Evolutionary conservation across 1,284 basidiomycete species (phyloP), one percentile per base, ranked within the genome.

Genomic region (Tilletia walkeri): DNA sequence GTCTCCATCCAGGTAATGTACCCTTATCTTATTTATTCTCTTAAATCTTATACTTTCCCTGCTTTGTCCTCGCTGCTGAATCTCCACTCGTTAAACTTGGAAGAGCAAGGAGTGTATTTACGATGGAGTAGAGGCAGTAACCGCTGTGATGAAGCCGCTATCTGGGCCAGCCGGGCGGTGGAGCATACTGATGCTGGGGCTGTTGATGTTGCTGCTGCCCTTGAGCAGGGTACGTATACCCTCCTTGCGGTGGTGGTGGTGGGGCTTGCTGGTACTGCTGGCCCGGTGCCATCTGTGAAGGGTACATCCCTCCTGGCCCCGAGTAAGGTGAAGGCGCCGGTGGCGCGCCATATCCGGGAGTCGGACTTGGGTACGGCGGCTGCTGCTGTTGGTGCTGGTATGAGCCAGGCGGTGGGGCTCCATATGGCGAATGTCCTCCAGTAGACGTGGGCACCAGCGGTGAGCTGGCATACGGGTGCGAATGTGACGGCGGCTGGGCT

Each of bases 401-500:
- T 30, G 53, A 16, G 36, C 48, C 48, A 9, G 67, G 67, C 9
- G 67, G 67, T 20, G 67, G 67, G 24, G 48, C 53, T 30, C 53
- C 53, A 36, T 54, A 67, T 16, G 67, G 20, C 45, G 65, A 47
- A 34, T 24, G 45, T 16, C 30, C 45, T 14, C 45, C 24, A 20
- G 41, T 45, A 16, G 65, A n/a, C 14, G 30, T 66, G 18, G 30
- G 65, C 41, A 48, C 24, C 45, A 45, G 41, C 24, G 24, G 24
- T 30, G 41, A 14, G 41, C 41, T 45, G 2, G 14, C 9, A 14
- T 45, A 72, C 66, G 67, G 84, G 68, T 84, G 84, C 4, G 82
- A 16, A 14, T 63, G 59, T 39, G 59, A 24, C 50, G 50, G 59
- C 36, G 59, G 59, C 36, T 14, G 34, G 9, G 7, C 24, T 30